Evolutionary conservation across 2,329 filamentous ascomycete species (phyloP), one percentile per base, ranked within the genome.

Genomic region (Lizonia empirigonia): DNA sequence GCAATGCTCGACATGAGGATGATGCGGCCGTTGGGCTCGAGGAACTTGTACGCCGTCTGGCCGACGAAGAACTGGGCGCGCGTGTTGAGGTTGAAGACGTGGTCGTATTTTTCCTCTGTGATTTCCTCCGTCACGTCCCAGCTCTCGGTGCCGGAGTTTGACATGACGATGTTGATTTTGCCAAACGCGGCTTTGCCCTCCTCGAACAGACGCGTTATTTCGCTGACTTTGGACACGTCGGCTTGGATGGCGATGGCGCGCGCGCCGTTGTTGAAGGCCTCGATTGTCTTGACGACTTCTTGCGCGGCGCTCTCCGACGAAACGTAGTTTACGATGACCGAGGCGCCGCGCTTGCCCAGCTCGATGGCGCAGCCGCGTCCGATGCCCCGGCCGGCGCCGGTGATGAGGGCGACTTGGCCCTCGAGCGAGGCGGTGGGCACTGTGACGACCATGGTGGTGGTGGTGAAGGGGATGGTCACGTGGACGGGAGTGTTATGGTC

Each of bases 51-150:
- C 6, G 84, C 88, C 50, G 88, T 85, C 76, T 90, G 86, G 16
- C 87, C 88, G 44, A 91, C 87, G 72, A 91, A 90, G 79, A 90
- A 90, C 74, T 90, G 86, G 37, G 85, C 86, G 7, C 85, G 78
- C 6, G 85, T 82, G 74, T 89, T 89, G 69, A 88, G 74, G 75
- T 77, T 79, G 77, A 89, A 87, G 59, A 88, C 85, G 55, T 86
- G 84, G 71, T 89, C 86, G 69, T 84, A 89, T 74, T 88, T 85
- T 76, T 88, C 85, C 70, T 85, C 83, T 4, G 83, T 79, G 51
- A 88, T 85, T 62, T 88, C 84, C 75, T 86, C 83, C 53, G 86
- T 81, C 72, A 86, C 84, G 56, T 85, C 84, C 78, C 87, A 88
- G 36, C 78, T 82, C 67, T 88, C 85, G 46, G 86, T 85, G 39